Percentiles rank a stretch among this genome's conserved stretches.
phyloP scores from a whole-genome alignment of 2,329 filamentous ascomycete genomes.

The Ophiocordyceps camponoti-leonardi region DNA sequence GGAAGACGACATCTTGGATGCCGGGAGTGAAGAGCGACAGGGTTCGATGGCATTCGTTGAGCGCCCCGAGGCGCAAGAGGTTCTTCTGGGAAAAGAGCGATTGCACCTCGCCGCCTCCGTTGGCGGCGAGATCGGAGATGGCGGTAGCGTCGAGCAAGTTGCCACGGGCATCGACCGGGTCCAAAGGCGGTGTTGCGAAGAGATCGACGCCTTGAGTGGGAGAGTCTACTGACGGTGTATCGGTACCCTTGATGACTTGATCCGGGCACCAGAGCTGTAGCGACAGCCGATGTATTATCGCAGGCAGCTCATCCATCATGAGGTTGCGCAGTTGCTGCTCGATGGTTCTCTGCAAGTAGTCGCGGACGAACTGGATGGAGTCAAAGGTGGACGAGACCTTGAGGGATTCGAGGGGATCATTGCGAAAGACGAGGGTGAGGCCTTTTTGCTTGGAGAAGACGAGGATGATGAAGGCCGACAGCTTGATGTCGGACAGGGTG shows the following conservation, averaged over 20 bases:
- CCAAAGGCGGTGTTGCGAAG: conserved; percentile 62
- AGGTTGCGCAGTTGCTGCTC: conserved; percentile 81
- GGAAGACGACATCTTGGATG: conserved; percentile 80
- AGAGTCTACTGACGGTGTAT: conserved; percentile 28
- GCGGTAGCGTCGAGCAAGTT: conserved; percentile 60
- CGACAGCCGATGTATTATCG: conserved; percentile 87
- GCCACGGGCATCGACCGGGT: conserved; percentile 66
- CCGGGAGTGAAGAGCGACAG: conserved; percentile 80
- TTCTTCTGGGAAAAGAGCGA: conserved; percentile 94
- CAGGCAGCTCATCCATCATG: conserved; percentile 95
- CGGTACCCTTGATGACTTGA: conserved; percentile 34
- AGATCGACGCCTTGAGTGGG: conserved; percentile 56
- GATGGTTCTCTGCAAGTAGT: conserved; percentile 92
- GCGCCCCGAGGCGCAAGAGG: conserved; percentile 59
- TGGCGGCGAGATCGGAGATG: conserved; percentile 60
- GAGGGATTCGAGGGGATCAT: conserved; percentile 92
- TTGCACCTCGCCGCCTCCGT: conserved; percentile 66
- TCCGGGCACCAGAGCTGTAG: conserved; percentile 82
- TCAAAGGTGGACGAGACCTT: conserved; percentile 99
- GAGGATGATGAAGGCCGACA: conserved; percentile 92
- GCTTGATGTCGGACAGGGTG: conserved; percentile 83
- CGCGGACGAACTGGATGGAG: conserved; percentile 93
- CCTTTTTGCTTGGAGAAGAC: conserved; percentile 98
- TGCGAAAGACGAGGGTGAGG: conserved; percentile 88
- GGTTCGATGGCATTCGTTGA: conserved; percentile 80